Conservation (phyloP, 2,329 filamentous ascomycete genomes). For the Myotisia sp. region DNA sequence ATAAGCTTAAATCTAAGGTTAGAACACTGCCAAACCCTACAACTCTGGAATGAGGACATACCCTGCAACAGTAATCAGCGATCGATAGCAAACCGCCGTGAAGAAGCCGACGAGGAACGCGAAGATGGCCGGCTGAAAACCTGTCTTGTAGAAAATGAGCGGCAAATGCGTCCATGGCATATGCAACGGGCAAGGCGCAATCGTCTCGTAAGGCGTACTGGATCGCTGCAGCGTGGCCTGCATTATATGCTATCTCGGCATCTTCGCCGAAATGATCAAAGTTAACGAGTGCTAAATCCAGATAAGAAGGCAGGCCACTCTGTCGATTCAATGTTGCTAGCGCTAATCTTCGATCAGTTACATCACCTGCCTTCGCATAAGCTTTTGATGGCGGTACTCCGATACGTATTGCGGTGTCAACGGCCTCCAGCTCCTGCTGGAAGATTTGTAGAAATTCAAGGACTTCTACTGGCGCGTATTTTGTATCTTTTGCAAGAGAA, state of each 20-base stretch:
- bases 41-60: too few relatives aligned
- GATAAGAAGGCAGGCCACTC: constrained; percentile 2
- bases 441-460: constrained; percentile 1
- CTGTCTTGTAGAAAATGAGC: constrained; percentile 4
- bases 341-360: neutral
- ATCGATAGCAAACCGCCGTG: constrained; percentile 1
- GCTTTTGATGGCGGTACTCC: constrained; percentile 1
- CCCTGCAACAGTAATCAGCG: constrained; percentile 1
- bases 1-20: neutral
- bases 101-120: constrained; percentile 1
- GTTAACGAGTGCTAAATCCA: constrained; percentile 4
- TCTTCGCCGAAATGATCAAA: constrained; percentile 5
- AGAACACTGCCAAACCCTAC: too few relatives aligned
- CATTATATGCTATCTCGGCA: constrained; percentile 3
- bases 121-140: constrained; percentile 3
- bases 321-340: constrained; percentile 2
- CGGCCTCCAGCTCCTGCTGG: constrained; percentile 1
- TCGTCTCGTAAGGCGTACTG: constrained; percentile 2
- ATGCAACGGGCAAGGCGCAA: constrained; percentile 1
- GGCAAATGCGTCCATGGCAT: constrained; percentile 5
- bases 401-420: constrained; percentile 1
- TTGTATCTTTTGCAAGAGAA: constrained; percentile 3
- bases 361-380: neutral
- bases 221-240: constrained; percentile 3
- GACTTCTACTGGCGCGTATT: constrained; percentile 2